Conservation (phyloP, 2,329 filamentous ascomycete species). For the Xylariaceae sp. region DNA sequence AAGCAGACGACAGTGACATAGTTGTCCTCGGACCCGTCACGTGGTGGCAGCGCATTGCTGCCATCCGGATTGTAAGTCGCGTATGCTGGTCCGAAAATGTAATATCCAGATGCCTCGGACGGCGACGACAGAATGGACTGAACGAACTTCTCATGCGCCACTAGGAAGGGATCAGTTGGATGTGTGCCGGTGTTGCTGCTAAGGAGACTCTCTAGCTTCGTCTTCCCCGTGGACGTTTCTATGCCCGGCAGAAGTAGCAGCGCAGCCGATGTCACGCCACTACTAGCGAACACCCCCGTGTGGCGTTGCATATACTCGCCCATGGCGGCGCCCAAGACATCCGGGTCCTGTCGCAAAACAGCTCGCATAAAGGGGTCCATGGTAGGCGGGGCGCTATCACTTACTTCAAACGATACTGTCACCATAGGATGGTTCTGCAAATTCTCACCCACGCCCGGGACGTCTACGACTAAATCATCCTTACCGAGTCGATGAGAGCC, state of each 20-base stretch:
- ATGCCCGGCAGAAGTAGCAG: too few species aligned
- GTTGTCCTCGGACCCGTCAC: too few species aligned
- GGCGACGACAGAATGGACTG: constrained; percentile 8
- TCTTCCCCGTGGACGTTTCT: too few species aligned
- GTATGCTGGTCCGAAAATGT: constrained; percentile 4
- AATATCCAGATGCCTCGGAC: constrained; percentile 11
- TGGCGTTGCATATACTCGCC: not conserved
- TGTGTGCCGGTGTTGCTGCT: not conserved
- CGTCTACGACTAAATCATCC: constrained; percentile 8
- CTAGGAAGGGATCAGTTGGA: constrained; percentile 1
- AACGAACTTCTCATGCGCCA: constrained; percentile 10
- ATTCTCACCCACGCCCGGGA: constrained; percentile 21
- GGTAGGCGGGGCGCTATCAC: not conserved
- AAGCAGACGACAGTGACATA: constrained; percentile 1
- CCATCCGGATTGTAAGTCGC: too few species aligned
- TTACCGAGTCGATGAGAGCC: constrained; percentile 10
- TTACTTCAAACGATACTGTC: not conserved
- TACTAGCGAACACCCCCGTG: not conserved
- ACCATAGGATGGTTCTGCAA: constrained; percentile 22
- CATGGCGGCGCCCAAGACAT: not conserved
- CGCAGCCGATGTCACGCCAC: not conserved
- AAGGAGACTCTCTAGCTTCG: too few species aligned
- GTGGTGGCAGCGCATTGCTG: too few species aligned
- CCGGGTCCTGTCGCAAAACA: not conserved
- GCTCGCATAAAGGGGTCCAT: too few species aligned